phyloP scores from a whole-genome alignment of 2,329 filamentous ascomycete species.

The Monilinia aucupariae region DNA sequence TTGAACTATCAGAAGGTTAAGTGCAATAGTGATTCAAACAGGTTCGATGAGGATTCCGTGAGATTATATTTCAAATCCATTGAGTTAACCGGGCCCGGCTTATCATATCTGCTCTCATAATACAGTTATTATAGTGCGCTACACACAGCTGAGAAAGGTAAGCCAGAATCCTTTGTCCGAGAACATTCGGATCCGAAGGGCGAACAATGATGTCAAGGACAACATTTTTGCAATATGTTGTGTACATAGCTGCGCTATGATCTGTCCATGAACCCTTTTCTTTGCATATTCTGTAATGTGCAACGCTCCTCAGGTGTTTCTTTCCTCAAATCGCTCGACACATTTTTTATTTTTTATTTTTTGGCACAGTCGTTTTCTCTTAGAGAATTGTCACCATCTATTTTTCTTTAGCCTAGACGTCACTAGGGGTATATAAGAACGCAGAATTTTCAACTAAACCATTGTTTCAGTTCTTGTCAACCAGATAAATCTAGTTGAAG shows the following conservation, averaged over 20 bases:
- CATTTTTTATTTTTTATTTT: background rate
- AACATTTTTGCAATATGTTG: background rate
- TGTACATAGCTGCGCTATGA: slow-evolving; percentile 8
- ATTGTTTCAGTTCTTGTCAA: background rate
- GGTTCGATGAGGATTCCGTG: background rate
- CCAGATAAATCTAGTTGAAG: background rate
- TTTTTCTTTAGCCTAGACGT: background rate
- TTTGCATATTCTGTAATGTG: background rate
- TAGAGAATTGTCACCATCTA: background rate
- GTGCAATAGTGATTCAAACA: background rate
- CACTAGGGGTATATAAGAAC: background rate
- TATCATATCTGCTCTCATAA: background rate
- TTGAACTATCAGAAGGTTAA: background rate
- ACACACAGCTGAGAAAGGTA: slow-evolving; percentile 1
- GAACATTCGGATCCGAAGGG: slow-evolving; percentile 4
- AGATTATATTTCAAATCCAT: background rate
- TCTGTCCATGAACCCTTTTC: background rate
- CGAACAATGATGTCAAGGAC: background rate
- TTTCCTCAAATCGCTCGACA: background rate
- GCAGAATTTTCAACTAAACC: background rate
- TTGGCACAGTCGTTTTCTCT: background rate
- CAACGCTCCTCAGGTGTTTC: background rate
- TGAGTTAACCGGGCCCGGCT: background rate
- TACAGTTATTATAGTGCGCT: background rate
- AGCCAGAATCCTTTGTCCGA: background rate